Percentiles rank a stretch among this genome's conserved stretches.
Evolutionary conservation across 805 yeast genomes (phyloP).

Genomic region (Starmerella asiatica): DNA sequence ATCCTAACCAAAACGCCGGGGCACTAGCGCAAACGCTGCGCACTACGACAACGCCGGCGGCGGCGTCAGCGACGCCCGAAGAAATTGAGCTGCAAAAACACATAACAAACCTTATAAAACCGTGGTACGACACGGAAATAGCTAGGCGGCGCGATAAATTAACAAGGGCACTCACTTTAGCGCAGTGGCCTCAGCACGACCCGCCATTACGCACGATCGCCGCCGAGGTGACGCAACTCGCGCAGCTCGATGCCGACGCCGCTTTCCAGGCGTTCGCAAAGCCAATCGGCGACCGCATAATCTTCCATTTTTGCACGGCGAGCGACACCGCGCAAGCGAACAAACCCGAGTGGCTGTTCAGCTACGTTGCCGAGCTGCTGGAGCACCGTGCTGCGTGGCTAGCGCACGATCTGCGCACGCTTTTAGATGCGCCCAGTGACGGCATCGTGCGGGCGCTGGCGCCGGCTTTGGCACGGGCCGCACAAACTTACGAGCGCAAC

Average conservation of each 20-base stretch:
- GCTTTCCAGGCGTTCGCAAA: constrained; percentile 36
- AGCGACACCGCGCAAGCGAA: constrained; percentile 49
- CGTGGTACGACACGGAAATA: constrained; percentile 10
- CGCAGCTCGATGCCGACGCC: constrained; percentile 16
- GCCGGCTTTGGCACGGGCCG: constrained; percentile 21
- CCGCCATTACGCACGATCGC: constrained; percentile 4
- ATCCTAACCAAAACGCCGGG: not conserved
- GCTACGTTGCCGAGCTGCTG: constrained; percentile 29
- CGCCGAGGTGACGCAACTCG: constrained; percentile 1
- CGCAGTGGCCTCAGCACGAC: constrained; percentile 17
- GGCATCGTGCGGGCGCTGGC: constrained; percentile 38
- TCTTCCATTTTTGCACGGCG: constrained; percentile 42
- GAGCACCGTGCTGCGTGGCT: constrained; percentile 26
- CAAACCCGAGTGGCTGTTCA: constrained; percentile 60
- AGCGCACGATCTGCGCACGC: constrained; percentile 18
- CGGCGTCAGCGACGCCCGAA: not conserved
- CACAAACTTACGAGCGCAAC: constrained; percentile 6
- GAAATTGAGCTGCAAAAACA: not conserved
- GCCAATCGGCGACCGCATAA: constrained; percentile 39
- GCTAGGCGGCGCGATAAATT: constrained; percentile 1
- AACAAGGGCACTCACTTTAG: constrained; percentile 1
- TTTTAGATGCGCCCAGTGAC: constrained; percentile 24
- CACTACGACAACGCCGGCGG: not conserved
- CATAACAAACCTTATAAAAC: not conserved
- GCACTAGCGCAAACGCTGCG: constrained; percentile 1